These are phyloP conservation scores for Yamadazyma jaroonii DNA, from an alignment of 1,139 yeast species.

Conservation along the genomic window DNA sequence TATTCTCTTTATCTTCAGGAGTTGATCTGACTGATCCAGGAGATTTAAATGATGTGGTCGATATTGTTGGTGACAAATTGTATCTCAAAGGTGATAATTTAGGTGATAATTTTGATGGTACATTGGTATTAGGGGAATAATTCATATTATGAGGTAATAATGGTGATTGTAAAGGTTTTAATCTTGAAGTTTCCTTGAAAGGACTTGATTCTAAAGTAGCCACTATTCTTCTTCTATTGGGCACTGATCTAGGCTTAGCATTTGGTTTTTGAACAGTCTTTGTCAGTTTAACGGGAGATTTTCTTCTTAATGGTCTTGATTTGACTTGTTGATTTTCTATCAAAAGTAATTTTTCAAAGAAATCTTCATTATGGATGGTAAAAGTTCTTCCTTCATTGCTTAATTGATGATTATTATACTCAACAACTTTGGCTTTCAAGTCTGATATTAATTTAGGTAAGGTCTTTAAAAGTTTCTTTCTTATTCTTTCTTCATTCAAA, in stretches of 20 bases:
- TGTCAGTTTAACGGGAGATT: slow-evolving; percentile 6
- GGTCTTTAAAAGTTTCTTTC: slow-evolving; percentile 63
- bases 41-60: not conserved
- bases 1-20: slow-evolving; percentile 12
- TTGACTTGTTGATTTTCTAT: slow-evolving; percentile 39
- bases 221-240: not conserved
- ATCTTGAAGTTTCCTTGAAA: slow-evolving; percentile 19
- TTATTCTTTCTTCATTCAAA: slow-evolving; percentile 72
- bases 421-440: slow-evolving; percentile 45
- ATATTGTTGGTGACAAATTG: slow-evolving; percentile 5
- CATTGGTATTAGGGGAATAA: no score
- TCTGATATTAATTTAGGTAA: slow-evolving; percentile 62
- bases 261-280: slow-evolving; percentile 3
- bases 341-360: slow-evolving; percentile 38
- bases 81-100: slow-evolving; percentile 21
- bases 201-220: slow-evolving; percentile 6
- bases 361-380: slow-evolving; percentile 43
- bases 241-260: not conserved
- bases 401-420: slow-evolving; percentile 40
- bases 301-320: slow-evolving; percentile 5
- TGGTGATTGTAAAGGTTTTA: slow-evolving; percentile 32
- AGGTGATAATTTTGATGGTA: slow-evolving; percentile 7
- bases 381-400: slow-evolving; percentile 37
- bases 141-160: slow-evolving; percentile 10
- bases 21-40: not conserved